Conservation (phyloP, 2,329 filamentous ascomycete genomes). For the Aspergillus melleus region DNA sequence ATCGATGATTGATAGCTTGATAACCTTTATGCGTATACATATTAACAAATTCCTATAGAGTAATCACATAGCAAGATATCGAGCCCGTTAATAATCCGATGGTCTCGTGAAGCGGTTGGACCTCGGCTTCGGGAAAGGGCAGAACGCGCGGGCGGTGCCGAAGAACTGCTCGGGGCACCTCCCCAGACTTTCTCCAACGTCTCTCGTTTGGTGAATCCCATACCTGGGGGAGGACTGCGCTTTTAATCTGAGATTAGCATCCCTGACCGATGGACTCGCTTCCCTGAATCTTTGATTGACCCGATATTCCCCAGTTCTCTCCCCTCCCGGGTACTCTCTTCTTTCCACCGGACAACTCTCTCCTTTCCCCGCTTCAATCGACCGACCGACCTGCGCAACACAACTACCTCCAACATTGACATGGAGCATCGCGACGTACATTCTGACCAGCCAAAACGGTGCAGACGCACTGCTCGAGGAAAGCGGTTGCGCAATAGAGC, state of each 20-base stretch:
- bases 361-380: slow-evolving; percentile 11
- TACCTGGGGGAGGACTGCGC: not conserved
- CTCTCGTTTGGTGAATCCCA: slow-evolving; percentile 5
- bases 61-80: not conserved
- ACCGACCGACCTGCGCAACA: slow-evolving; percentile 11
- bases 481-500: slow-evolving; percentile 61
- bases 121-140: slow-evolving; percentile 39
- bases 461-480: slow-evolving; percentile 48
- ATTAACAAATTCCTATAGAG: too few species aligned
- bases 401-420: slow-evolving; percentile 38
- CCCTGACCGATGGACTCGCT: not conserved
- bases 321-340: not conserved
- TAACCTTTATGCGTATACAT: too few species aligned
- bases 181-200: slow-evolving; percentile 32
- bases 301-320: not conserved
- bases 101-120: slow-evolving; percentile 25
- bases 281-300: not conserved
- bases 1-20: too few species aligned
- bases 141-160: slow-evolving; percentile 34
- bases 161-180: slow-evolving; percentile 22
- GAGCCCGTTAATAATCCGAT: not conserved
- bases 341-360: slow-evolving; percentile 2
- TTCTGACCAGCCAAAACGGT: slow-evolving; percentile 51
- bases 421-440: slow-evolving; percentile 40
- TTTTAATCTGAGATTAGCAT: not conserved